Evolutionary conservation across 768 basidiomycete species (phyloP), one percentile per base, ranked within the genome.

Genomic region (Termitomyces sp.): DNA sequence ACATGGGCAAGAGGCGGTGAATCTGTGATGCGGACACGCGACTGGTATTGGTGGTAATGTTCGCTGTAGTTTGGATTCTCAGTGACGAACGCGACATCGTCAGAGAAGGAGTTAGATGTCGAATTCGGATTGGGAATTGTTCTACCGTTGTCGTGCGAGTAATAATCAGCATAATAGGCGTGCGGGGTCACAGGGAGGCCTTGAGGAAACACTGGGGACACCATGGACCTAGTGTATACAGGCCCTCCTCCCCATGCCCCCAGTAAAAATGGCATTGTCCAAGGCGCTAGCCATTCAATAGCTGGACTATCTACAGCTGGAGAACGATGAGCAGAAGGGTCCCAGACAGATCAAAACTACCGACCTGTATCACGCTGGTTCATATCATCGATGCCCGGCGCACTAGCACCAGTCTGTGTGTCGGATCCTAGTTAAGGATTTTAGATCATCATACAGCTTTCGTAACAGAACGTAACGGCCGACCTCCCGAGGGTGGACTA

Each of bases 11-110:
- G 45, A 2, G 70, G 67, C 4, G 65, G 63, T 33, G 68, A 67
- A 21, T 75, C 72, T n/a, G 64, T 61, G 30, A 75, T 63, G 41
- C 61, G 66, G 37, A 77, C 63, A 61, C 69, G 69, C n/a, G 75
- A 76, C 62, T 76, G 75, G 54, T 75, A 67, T 43, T 67, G 67
- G 55, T 77, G 74, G 14, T 66, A 57, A 60, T 75, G 75, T 60
- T 77, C 75, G 55, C 59, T 60, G 56, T 72, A 77, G 58, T 70
- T 68, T 38, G 75, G 75, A 65, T 75, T 73, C 53, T 75, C 73
- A 55, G 75, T 73, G 47, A 68, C 62, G 57, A 72, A 67, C 38
- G 62, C 44, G 46, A 62, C 56, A 35, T 75, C 74, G 55, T 71
- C 70, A 9, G 66, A 70, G 17, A 60, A 50, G 17, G 64, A 64